Percentiles rank a stretch among this genome's conserved stretches.
These are phyloP conservation scores for Arthroderma sp. DNA, from an alignment of 2,329 filamentous ascomycete genomes.

Conservation along the genomic window DNA sequence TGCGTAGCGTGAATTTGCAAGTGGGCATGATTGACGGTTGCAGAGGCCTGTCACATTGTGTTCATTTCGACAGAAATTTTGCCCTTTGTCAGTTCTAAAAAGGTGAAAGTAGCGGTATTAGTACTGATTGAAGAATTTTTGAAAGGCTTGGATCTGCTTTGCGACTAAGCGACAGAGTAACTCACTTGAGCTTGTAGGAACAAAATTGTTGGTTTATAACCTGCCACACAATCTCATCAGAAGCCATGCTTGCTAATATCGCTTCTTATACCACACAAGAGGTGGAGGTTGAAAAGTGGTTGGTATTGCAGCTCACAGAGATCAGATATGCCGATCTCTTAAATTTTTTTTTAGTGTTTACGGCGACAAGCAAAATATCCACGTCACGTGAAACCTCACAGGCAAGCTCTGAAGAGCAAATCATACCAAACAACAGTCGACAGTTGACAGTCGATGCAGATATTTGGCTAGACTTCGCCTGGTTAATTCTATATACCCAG, in stretches of 20 bases:
- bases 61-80: conserved; percentile 93
- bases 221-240: conserved; percentile 95
- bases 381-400: too few species aligned
- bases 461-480: too few species aligned
- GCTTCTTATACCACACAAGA: too few species aligned
- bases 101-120: conserved; percentile 6
- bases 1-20: conserved; percentile 85
- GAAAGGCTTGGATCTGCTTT: not conserved
- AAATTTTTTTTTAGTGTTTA: too few species aligned
- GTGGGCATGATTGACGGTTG: conserved; percentile 75
- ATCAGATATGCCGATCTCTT: too few species aligned
- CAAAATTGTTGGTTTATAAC: conserved; percentile 94
- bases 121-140: not conserved
- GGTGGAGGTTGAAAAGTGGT: too few species aligned
- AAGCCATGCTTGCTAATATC: conserved; percentile 48
- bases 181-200: conserved; percentile 82
- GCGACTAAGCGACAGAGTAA: conserved; percentile 5
- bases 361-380: too few species aligned
- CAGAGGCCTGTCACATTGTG: conserved; percentile 76
- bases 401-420: too few species aligned
- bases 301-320: too few species aligned
- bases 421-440: too few species aligned
- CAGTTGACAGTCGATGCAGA: too few species aligned
- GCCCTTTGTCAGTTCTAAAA: conserved; percentile 61
- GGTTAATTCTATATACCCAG: too few species aligned